phyloP scores from a whole-genome alignment of 2,329 filamentous ascomycete genomes.

The Fonsecaea multimorphosa region DNA sequence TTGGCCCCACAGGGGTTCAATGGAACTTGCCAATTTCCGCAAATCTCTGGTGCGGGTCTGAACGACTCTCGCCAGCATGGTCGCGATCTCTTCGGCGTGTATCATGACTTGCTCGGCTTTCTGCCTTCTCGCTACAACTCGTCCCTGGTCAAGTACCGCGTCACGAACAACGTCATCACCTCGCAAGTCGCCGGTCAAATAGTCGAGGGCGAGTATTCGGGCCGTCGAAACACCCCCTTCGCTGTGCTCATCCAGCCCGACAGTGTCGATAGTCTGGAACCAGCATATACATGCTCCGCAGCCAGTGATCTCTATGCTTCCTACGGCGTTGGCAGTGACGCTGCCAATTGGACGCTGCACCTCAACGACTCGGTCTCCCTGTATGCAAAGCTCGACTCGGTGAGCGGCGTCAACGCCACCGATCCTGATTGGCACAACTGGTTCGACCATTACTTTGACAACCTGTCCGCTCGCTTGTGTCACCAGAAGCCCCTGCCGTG shows the following conservation, averaged over 20 bases:
- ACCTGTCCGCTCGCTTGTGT: conserved; percentile 78
- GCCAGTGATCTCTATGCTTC: conserved; percentile 54
- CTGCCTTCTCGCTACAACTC: conserved; percentile 60
- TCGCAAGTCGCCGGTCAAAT: conserved; percentile 80
- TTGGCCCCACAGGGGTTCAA: conserved; percentile 70
- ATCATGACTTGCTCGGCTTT: conserved; percentile 71
- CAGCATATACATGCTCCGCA: conserved; percentile 69
- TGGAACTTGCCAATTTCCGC: conserved; percentile 79
- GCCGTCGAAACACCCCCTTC: conserved; percentile 39
- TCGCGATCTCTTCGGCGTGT: conserved; percentile 76
- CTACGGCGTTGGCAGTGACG: conserved; percentile 55
- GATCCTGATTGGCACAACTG: conserved; percentile 64
- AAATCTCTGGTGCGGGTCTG: conserved; percentile 74
- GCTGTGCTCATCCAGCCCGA: conserved; percentile 54
- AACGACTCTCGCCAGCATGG: conserved; percentile 79
- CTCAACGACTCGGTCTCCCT: conserved; percentile 61
- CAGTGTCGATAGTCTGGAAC: conserved; percentile 74
- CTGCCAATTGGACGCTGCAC: conserved; percentile 67
- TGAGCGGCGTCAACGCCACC: conserved; percentile 67
- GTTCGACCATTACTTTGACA: conserved; percentile 86
- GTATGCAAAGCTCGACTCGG: conserved; percentile 66
- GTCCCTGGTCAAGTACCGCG: conserved; percentile 66
- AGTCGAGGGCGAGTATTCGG: conserved; percentile 70
- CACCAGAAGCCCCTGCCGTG: conserved; percentile 76
- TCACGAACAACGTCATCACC: conserved; percentile 83